Evolutionary conservation across 768 basidiomycete genomes (phyloP), one percentile per base, ranked within the genome.

Genomic region (Boletus subparvulus): DNA sequence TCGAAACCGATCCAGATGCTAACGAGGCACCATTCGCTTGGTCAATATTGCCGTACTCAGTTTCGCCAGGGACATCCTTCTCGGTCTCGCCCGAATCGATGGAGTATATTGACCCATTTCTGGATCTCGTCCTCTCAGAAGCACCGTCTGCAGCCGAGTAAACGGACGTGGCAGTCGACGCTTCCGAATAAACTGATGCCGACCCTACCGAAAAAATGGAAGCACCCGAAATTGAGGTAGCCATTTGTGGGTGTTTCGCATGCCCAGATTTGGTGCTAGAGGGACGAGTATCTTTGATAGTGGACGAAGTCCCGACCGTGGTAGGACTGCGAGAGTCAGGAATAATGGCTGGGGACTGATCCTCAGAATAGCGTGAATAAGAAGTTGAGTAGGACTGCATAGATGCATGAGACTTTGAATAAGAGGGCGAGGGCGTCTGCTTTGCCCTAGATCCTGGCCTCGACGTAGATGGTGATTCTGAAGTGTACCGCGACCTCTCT

Each of bases 141-240:
- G 48, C 28, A 24, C 24, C 33, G 43, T 61, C 57, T 13, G 58
- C 32, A 19, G 50, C 40, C 43, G 68, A 69, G 19, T 39, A 64
- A 3, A 36, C 58, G 0, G 68, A 67, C 6, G 68, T 67, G 3
- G 63, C 68, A 7, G 63, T 70, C 33, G 70, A 69, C 6, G 65
- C 63, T 35, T 65, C 68, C 32, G 69, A 70, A 21, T 68, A 69
- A 2, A 68, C 14, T 0, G 68, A 69, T 1, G 62, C 54, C n/a
- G 69, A 68, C 36, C 65, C 66, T 9, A 61, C 55, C 7, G 70
- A 71, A 45, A 60, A 68, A 4, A 64, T 35, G 21, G 71, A 71
- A 35, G 70, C 66, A 42, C 61, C 67, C 2, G 70, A 71, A 6
- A 64, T 41, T 1, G 71, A 73, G n/a, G 55, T 39, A 7, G 52